Base-by-base conservation (phyloP, 2,329 filamentous ascomycete genomes). In the Apiospora saccharicola region DNA sequence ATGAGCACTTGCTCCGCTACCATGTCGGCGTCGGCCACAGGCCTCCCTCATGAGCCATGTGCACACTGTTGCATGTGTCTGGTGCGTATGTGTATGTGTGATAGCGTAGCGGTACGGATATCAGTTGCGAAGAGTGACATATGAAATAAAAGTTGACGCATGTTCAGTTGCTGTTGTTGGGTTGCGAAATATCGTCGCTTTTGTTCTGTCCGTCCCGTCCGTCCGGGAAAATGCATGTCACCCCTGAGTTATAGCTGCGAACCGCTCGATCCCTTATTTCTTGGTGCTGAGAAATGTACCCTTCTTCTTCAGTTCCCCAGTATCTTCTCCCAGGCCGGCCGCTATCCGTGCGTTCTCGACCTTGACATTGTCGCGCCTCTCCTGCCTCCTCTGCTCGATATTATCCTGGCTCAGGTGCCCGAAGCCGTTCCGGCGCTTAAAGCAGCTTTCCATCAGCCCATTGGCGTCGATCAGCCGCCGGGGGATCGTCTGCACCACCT, bases 401-500 rank as follows among this genome's bases (percentile, higher is more conserved):
- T 90, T 89, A 22, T 92, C 92, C 80, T 98, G 94, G 78, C 91
- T 95, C 24, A 98, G 85, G 77, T 95, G 92, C 8, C 91, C 92
- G 76, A 96, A 95, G 6, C 93, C 93, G 78, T 95, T 93, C 68
- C 92, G 90, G 57, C 94, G 90, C 75, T 91, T 91, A 80, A 96
- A 95, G 75, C 93, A 97, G 12, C 93, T 89, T 75, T 97, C 94
- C 85, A 98, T 90, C 19, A 98, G 85, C 2, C 85, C 85, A 77
- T 97, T 98, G 71, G 93, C 92, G 81, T 98, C 94, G 26, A 98
- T 82, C 78, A 98, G 88, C 71, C 89, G 89, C 70, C 96, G 89
- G 0, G 96, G 96, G 43, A 97, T 90, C 1, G 91, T 91, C 84
- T 98, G 96, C 41, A 98, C 95, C 3, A 97, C 91, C 79, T 97